Evolutionary conservation across 1,139 yeast genomes (phyloP).

Genomic region (Candida neerlandica): DNA sequence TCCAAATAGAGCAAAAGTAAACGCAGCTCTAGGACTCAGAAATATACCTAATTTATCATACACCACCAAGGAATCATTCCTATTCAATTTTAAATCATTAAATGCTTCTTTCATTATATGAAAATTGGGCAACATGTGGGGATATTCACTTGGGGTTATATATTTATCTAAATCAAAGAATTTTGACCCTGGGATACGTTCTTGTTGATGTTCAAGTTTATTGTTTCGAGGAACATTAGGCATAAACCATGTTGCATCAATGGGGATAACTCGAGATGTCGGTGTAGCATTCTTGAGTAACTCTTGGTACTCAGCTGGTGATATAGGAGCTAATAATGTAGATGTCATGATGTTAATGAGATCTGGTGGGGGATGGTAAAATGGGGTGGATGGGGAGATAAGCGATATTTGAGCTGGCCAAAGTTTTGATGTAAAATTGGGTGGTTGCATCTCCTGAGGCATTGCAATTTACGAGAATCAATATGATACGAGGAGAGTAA

Average conservation of each 20-base stretch:
- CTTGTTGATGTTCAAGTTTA: constrained; percentile 55
- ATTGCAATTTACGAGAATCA: too few species aligned
- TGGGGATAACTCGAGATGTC: constrained; percentile 53
- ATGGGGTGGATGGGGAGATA: too few species aligned
- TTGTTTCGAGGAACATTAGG: constrained; percentile 72
- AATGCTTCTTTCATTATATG: constrained; percentile 56
- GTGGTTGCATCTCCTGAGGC: too few species aligned
- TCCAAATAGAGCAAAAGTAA: constrained; percentile 82
- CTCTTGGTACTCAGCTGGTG: constrained; percentile 3
- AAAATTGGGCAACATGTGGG: constrained; percentile 84
- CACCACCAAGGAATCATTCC: constrained; percentile 66
- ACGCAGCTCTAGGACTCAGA: constrained; percentile 87
- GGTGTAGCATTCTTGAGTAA: constrained; percentile 17
- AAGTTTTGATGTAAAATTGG: too few species aligned
- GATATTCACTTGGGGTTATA: constrained; percentile 59
- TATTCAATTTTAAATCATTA: constrained; percentile 47
- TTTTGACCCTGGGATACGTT: constrained; percentile 66
- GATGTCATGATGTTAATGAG: constrained; percentile 15
- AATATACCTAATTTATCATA: constrained; percentile 86
- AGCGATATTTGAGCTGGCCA: too few species aligned
- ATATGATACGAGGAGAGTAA: too few species aligned
- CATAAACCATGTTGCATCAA: constrained; percentile 93
- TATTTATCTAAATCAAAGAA: constrained; percentile 81
- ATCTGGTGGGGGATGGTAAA: too few species aligned
- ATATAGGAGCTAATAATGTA: constrained; percentile 3